Conservation (phyloP, 2,329 filamentous ascomycete genomes). For the Aspergillus brunneoviolaceus region DNA sequence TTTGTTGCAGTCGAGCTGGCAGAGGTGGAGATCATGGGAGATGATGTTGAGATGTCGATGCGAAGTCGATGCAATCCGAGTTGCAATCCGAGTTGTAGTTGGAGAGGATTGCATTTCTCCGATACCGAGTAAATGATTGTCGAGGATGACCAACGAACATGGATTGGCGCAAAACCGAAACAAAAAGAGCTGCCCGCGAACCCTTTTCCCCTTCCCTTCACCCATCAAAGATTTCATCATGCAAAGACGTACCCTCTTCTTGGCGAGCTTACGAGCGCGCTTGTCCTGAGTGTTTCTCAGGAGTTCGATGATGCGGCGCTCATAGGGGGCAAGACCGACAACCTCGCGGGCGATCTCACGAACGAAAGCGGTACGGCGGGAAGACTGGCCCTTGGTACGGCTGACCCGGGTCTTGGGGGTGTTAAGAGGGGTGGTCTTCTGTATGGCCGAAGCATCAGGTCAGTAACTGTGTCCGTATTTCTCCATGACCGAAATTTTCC, state of each 20-base stretch:
- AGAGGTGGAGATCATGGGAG: too few relatives aligned
- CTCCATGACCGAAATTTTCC: background rate
- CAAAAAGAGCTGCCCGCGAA: background rate
- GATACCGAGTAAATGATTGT: background rate
- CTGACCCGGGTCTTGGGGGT: constrained; percentile 76
- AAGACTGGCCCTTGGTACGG: constrained; percentile 90
- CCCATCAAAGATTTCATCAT: constrained; percentile 6
- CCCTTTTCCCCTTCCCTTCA: background rate
- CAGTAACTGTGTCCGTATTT: constrained; percentile 29
- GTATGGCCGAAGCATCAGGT: constrained; percentile 43
- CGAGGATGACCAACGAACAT: background rate
- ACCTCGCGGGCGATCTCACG: constrained; percentile 98
- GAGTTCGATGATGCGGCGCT: constrained; percentile 98
- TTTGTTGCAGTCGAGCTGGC: too few relatives aligned
- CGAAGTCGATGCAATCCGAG: too few relatives aligned
- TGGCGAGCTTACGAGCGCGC: constrained; percentile 97
- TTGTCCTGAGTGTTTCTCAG: constrained; percentile 99
- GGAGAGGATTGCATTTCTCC: too few relatives aligned
- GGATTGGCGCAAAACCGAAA: background rate
- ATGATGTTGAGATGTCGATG: too few relatives aligned
- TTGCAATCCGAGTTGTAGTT: too few relatives aligned
- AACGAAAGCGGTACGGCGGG: constrained; percentile 96
- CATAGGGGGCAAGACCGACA: constrained; percentile 89
- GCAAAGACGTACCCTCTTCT: constrained; percentile 80
- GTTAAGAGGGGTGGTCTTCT: constrained; percentile 77